These are phyloP conservation scores for Actinomortierella ambigua DNA, from an alignment of 371 early-diverging fungal species.

Conservation along the genomic window DNA sequence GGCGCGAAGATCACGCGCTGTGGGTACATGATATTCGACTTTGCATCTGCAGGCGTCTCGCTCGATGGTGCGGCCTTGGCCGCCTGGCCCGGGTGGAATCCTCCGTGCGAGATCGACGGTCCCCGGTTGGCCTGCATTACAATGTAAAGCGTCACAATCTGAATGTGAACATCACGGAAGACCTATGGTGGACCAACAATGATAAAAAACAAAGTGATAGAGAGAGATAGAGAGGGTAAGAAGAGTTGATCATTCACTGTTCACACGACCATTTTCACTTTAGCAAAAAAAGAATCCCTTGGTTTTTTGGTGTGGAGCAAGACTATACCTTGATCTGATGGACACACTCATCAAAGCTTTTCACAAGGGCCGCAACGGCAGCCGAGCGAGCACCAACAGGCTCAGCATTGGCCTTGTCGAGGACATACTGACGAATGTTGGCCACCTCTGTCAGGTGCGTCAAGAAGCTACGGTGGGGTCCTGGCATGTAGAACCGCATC, in stretches of 20 bases:
- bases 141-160: slow-evolving; percentile 91
- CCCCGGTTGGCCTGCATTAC: slow-evolving; percentile 86
- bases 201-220: no score
- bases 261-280: no score
- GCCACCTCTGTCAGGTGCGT: slow-evolving; percentile 73
- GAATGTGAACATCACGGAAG: slow-evolving; percentile 94
- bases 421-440: slow-evolving; percentile 62
- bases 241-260: no score
- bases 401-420: slow-evolving; percentile 10
- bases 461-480: slow-evolving; percentile 85
- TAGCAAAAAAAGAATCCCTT: no score
- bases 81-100: slow-evolving; percentile 50
- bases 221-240: no score
- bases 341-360: slow-evolving; percentile 81
- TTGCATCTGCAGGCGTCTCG: slow-evolving; percentile 8
- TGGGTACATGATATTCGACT: slow-evolving; percentile 56
- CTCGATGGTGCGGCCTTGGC: slow-evolving; percentile 19
- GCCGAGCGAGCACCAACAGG: slow-evolving; percentile 30
- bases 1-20: slow-evolving; percentile 58
- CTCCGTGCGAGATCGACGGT: slow-evolving; percentile 67
- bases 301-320: no score
- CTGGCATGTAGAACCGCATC: slow-evolving; percentile 95
- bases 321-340: slow-evolving; percentile 74
- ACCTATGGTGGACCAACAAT: no score
- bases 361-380: slow-evolving; percentile 42